Evolutionary conservation across 257 asterid species (phyloP), one percentile per base, ranked within the genome.

Genomic region (Solanum lycopersicoides): DNA sequence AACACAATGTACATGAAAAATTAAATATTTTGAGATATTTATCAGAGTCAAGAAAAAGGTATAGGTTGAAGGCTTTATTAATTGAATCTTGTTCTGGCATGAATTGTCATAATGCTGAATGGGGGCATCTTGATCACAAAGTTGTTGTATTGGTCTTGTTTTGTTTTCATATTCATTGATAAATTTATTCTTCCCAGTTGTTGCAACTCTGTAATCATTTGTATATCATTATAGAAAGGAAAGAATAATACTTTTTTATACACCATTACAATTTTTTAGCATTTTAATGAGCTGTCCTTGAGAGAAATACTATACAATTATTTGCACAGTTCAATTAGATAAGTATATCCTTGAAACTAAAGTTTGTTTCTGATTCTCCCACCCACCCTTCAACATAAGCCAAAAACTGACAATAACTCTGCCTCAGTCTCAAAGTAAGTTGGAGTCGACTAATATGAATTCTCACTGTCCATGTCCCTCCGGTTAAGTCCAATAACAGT

Each of bases 21-120:
- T 68, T 79, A 74, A 87, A 89, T 73, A 84, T 80, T 87, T 74
- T 66, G 87, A 86, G 86, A 86, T 90, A 87, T 90, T 90, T 79
- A 88, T 92, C 87, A 30, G 30, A 65, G 42, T 83, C 86, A 87
- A 90, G 77, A 86, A 89, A 88, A 82, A 86, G 86, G 89, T 92
- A 90, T 74, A 89, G 91, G 88, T 34, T 91, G 87, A 79, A 91
- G 93, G 87, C 89, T 92, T 88, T 90, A 87, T 90, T 89, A 84
- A 88, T 91, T 83, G 72, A 90, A 88, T 92, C 90, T 91, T 90
- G 35, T 90, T 86, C 71, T 86, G 92, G 86, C 65, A 90, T 88
- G 87, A 89, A 76, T 86, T 88, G 90, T 86, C 88, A 84, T 84
- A 88, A 87, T 71, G 87, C 90, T 63, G 84, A 53, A 47, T 44